These are phyloP conservation scores for Yarrowia sp. DNA, from an alignment of 805 yeast genomes.

Conservation along the genomic window DNA sequence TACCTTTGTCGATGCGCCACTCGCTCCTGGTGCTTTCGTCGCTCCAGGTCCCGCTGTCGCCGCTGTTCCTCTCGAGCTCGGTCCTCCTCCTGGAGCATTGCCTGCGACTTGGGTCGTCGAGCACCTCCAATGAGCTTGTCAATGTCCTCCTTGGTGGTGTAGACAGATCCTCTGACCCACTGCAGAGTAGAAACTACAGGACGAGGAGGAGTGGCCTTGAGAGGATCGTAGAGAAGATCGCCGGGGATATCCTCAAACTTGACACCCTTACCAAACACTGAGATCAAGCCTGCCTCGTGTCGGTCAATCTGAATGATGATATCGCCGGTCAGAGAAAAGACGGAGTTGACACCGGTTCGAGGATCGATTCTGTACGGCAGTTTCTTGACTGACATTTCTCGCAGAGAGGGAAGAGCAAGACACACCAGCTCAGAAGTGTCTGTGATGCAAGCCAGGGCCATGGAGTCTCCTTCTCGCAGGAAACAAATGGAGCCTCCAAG, in stretches of 20 bases:
- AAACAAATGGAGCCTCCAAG: slow-evolving; percentile 50
- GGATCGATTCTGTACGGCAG: slow-evolving; percentile 56
- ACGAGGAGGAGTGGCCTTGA: slow-evolving; percentile 72
- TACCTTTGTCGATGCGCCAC: slow-evolving; percentile 12
- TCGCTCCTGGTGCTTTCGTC: slow-evolving; percentile 23
- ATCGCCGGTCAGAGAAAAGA: slow-evolving; percentile 55
- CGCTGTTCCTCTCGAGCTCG: slow-evolving; percentile 43
- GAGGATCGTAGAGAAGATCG: slow-evolving; percentile 74
- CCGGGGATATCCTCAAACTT: slow-evolving; percentile 47
- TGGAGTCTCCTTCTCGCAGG: slow-evolving; percentile 56
- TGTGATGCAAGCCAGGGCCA: slow-evolving; percentile 43
- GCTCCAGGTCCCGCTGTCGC: slow-evolving; percentile 42
- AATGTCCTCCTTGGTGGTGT: slow-evolving; percentile 67
- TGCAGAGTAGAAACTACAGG: slow-evolving; percentile 81
- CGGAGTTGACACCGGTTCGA: slow-evolving; percentile 53
- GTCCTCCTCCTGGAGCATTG: slow-evolving; percentile 46
- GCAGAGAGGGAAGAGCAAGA: slow-evolving; percentile 66
- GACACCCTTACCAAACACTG: slow-evolving; percentile 57
- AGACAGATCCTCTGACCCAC: slow-evolving; percentile 83
- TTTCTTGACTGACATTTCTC: slow-evolving; percentile 60
- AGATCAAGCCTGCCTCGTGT: slow-evolving; percentile 61
- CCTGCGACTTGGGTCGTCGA: slow-evolving; percentile 66
- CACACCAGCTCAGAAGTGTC: slow-evolving; percentile 45
- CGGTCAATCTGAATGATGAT: slow-evolving; percentile 59
- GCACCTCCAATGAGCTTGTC: slow-evolving; percentile 76